Percentiles rank a stretch among this genome's conserved stretches.
Conservation (phyloP, 768 basidiomycete genomes). For the Russula ochroleuca region DNA sequence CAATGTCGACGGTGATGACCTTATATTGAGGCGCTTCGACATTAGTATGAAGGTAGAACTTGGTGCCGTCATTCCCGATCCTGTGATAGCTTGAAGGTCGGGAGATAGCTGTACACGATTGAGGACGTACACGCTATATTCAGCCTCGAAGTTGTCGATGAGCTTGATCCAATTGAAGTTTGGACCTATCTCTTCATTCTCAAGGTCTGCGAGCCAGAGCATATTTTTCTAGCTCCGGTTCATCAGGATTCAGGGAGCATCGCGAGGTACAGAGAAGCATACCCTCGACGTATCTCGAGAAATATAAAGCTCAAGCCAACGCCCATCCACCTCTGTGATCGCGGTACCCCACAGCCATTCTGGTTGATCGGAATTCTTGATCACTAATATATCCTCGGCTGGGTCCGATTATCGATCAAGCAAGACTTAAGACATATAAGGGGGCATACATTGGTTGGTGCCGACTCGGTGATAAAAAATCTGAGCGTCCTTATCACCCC, state of each 20-base stretch:
- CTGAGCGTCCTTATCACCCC: conserved; percentile 63
- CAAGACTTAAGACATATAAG: background rate
- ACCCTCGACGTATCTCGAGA: conserved; percentile 62
- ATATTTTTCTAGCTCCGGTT: conserved; percentile 53
- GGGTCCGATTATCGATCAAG: conserved; percentile 2
- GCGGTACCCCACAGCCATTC: conserved; percentile 59
- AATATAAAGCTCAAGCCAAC: conserved; percentile 54
- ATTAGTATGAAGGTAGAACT: conserved; percentile 64
- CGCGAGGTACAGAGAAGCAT: conserved; percentile 16
- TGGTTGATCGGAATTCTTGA: conserved; percentile 59
- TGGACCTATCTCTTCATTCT: conserved; percentile 53
- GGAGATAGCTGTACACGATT: background rate
- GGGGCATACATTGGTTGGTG: conserved; percentile 57
- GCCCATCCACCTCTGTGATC: conserved; percentile 57
- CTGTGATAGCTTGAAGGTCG: conserved; percentile 36
- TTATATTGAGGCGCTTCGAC: conserved; percentile 61
- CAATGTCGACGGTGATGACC: conserved; percentile 59
- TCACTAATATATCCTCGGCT: conserved; percentile 68
- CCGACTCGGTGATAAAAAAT: conserved; percentile 73
- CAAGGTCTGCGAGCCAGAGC: conserved; percentile 67
- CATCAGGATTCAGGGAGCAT: background rate
- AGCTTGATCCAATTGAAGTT: conserved; percentile 72
- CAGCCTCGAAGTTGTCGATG: conserved; percentile 61
- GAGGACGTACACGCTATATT: conserved; percentile 55
- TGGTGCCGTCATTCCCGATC: conserved; percentile 57